These are phyloP conservation scores for Leishmania braziliensis DNA, from an alignment of 208 protist genomes.

Conservation along the genomic window DNA sequence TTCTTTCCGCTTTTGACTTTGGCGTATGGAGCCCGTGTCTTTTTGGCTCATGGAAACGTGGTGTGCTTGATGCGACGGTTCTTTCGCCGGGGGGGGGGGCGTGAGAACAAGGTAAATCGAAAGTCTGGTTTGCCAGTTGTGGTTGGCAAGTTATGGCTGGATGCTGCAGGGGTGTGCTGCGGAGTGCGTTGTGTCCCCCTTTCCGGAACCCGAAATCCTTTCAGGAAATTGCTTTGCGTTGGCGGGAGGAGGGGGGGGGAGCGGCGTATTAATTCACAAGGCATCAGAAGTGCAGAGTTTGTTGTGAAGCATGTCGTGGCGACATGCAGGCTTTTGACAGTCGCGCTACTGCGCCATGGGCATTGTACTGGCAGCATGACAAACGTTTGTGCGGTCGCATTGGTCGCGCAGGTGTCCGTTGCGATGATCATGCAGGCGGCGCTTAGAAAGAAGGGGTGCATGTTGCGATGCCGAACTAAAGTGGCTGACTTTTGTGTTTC, in stretches of 20 bases:
- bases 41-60: too few relatives aligned
- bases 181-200: too few relatives aligned
- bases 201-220: too few relatives aligned
- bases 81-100: too few relatives aligned
- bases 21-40: too few relatives aligned
- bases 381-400: background rate
- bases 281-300: too few relatives aligned
- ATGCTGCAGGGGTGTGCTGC: too few relatives aligned
- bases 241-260: background rate
- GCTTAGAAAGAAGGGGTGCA: background rate
- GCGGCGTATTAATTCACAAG: background rate
- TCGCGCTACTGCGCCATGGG: background rate
- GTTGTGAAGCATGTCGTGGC: background rate
- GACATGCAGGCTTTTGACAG: background rate
- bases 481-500: background rate
- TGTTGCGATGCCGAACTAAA: background rate
- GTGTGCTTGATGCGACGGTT: too few relatives aligned
- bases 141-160: too few relatives aligned
- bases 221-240: background rate
- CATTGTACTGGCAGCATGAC: background rate
- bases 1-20: too few relatives aligned
- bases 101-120: too few relatives aligned
- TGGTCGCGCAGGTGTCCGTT: background rate
- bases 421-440: background rate
- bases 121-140: too few relatives aligned